Evolutionary conservation across 257 asterid genomes (phyloP), one percentile per base, ranked within the genome.

Genomic region (Solanum bulbocastanum): DNA sequence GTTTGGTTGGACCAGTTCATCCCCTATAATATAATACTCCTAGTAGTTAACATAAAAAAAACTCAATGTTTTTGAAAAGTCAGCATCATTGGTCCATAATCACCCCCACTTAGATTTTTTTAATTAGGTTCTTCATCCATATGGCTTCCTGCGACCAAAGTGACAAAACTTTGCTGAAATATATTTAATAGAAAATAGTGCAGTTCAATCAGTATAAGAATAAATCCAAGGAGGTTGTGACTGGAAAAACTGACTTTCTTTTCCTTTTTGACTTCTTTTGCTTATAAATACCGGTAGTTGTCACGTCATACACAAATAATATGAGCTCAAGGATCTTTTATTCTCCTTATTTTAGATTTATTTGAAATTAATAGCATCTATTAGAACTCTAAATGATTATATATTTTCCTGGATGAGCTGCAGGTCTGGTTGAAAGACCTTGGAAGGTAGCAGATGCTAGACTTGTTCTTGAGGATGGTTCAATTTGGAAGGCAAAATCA

Each of bases 381-480:
- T 49, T 49, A 82, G 69, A 82, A 49, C 86, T 5, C 32, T 71
- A 15, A 85, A 85, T 35, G 81, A 27, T 71, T 72, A 35, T 12
- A 33, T 49, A 52, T 33, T 35, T 71, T 86, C 39, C 37, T 73
- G 88, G 56, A 86, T 25, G 83, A 46, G 71, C 74, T 82, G 27
- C 85, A 93, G 98, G 92, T 69, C 87, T 88, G 86, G 94, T 23
- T 62, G 96, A 91, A 83, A 92, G 94, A 88, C 99, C 98, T 14
- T 97, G 99, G 99, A 97, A 97, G 93, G 89, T 96, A 91, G 92
- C 99, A 49, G 98, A 97, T 90, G 99, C 99, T 27, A 93, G 99
- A 90, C 92, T 97, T 89, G 99, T 93, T 91, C 95, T 97, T 73
- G 98, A 95, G 86, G 99, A 97, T 83, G 99, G 99, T 83, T 96